Percentiles rank a stretch among this genome's conserved stretches.
Conservation (phyloP, 345 rosid species). For the Lumnitzera littorea region DNA sequence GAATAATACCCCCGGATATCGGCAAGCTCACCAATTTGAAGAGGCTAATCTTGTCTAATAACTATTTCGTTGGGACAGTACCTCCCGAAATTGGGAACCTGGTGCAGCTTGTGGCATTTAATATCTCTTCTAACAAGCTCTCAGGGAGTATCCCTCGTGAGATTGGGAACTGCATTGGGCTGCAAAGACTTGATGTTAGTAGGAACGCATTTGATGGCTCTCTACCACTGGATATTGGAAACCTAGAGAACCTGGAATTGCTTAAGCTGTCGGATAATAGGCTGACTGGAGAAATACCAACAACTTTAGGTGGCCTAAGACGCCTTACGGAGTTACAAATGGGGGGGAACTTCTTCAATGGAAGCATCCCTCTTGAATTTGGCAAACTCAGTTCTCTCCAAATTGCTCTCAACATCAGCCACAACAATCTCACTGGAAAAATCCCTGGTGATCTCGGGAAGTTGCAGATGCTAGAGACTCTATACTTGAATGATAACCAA, state of each 20-base stretch:
- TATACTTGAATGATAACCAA: slow-evolving; percentile 64
- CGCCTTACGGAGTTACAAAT: slow-evolving; percentile 74
- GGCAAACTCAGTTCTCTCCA: slow-evolving; percentile 68
- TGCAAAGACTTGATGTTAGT: slow-evolving; percentile 85
- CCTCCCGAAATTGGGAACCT: slow-evolving; percentile 62
- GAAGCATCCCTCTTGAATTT: slow-evolving; percentile 46
- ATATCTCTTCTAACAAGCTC: slow-evolving; percentile 66
- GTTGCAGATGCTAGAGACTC: slow-evolving; percentile 64
- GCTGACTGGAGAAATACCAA: slow-evolving; percentile 48
- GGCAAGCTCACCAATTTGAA: slow-evolving; percentile 53
- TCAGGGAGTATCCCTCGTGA: slow-evolving; percentile 56
- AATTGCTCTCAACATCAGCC: slow-evolving; percentile 75
- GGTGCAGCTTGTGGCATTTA: slow-evolving; percentile 57
- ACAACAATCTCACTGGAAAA: slow-evolving; percentile 54
- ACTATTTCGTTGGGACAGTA: slow-evolving; percentile 44
- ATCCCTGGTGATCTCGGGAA: slow-evolving; percentile 66
- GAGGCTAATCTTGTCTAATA: slow-evolving; percentile 62
- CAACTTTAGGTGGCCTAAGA: slow-evolving; percentile 49
- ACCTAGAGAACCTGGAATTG: slow-evolving; percentile 63
- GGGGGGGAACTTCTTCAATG: slow-evolving; percentile 72
- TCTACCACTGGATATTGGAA: slow-evolving; percentile 59
- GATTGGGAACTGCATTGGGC: slow-evolving; percentile 52
- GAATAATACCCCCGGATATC: slow-evolving; percentile 49
- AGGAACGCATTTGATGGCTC: slow-evolving; percentile 48
- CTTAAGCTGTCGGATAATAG: slow-evolving; percentile 68